Evolutionary conservation across 2,329 filamentous ascomycete species (phyloP).

Genomic region (Phaeosphaeria sp.): DNA sequence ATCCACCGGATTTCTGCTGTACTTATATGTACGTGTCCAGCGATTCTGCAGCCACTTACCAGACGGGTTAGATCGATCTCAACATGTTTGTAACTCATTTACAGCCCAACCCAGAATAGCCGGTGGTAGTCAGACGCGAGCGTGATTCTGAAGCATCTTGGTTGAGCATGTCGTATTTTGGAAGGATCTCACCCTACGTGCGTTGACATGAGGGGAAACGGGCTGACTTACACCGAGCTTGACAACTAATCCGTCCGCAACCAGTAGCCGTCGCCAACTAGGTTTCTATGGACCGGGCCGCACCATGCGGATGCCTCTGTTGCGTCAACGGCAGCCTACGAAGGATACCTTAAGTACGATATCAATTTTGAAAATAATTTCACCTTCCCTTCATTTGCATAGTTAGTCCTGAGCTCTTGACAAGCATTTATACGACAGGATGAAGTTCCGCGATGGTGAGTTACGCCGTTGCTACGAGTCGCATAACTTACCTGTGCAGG

Average conservation of each 20-base stretch:
- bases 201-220: slow-evolving; percentile 9
- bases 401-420: too few relatives aligned
- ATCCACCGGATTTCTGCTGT: not conserved
- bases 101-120: slow-evolving; percentile 2
- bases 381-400: too few relatives aligned
- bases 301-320: too few relatives aligned
- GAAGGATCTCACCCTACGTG: not conserved
- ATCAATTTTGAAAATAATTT: not conserved
- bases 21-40: not conserved
- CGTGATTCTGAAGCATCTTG: not conserved
- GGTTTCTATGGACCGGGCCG: slow-evolving; percentile 23
- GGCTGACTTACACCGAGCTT: slow-evolving; percentile 24
- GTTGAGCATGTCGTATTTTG: not conserved
- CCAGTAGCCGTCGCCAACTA: not conserved
- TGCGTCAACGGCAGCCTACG: too few relatives aligned
- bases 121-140: not conserved
- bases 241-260: slow-evolving; percentile 25
- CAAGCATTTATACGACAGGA: too few relatives aligned
- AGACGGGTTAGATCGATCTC: not conserved
- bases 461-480: not conserved
- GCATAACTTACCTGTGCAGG: slow-evolving; percentile 41
- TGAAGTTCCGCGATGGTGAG: slow-evolving; percentile 68
- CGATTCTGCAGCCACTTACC: not conserved
- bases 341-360: not conserved
- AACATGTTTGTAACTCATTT: not conserved